Percentiles rank a stretch among this genome's conserved stretches.
phyloP scores from a whole-genome alignment of 73 alveolate genomes.

The Symbiodinium pilosum region DNA sequence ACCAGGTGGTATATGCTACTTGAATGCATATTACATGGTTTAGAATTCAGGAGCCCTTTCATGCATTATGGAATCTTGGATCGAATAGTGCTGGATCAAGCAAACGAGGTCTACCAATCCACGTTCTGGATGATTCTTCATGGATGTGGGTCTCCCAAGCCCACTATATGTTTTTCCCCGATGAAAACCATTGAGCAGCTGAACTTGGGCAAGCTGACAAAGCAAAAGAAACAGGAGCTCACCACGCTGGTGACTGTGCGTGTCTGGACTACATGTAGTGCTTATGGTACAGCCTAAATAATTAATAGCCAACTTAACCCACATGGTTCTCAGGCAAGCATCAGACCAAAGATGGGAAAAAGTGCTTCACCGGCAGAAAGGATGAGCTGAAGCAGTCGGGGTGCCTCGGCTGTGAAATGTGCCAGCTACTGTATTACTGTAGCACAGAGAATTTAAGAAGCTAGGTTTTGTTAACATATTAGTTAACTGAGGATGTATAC shows the following conservation, averaged over 20 bases:
- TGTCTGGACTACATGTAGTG: background rate
- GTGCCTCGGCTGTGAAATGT: background rate
- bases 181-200: background rate
- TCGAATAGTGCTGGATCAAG: too few species aligned
- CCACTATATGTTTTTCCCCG: background rate
- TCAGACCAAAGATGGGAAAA: background rate
- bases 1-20: background rate
- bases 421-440: background rate
- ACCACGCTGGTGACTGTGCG: background rate
- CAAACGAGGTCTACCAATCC: background rate
- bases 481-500: conserved; percentile 21
- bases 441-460: background rate
- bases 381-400: background rate
- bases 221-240: background rate
- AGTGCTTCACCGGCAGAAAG: background rate
- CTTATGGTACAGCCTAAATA: too few species aligned
- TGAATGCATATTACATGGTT: background rate
- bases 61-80: background rate
- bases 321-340: background rate
- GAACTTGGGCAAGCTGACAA: conserved; percentile 7
- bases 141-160: conserved; percentile 22
- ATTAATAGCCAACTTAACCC: background rate
- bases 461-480: background rate
- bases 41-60: background rate
- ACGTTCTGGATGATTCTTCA: conserved; percentile 38